Evolutionary conservation across 1,284 basidiomycete species (phyloP).

Genomic region (Austroboletus niveus): DNA sequence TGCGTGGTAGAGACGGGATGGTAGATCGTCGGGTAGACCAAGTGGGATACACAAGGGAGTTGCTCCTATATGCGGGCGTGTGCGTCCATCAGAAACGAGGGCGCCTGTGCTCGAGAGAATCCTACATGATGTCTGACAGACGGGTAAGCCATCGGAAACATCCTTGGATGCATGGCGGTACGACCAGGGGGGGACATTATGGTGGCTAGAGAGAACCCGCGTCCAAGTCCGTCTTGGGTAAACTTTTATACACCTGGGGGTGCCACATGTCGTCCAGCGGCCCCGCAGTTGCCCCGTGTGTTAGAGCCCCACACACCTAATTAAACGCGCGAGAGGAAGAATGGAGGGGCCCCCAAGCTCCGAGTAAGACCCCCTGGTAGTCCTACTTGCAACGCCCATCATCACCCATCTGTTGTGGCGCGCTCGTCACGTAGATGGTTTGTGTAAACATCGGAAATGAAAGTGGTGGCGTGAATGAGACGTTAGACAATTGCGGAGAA

Average conservation of each 20-base stretch:
- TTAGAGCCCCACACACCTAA: slow-evolving; percentile 21
- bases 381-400: slow-evolving; percentile 3
- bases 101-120: neutral
- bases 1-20: slow-evolving; percentile 18
- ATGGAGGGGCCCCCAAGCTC: slow-evolving; percentile 10
- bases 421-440: neutral
- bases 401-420: slow-evolving; percentile 1
- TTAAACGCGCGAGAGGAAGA: slow-evolving; percentile 4
- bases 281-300: slow-evolving; percentile 23
- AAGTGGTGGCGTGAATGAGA: slow-evolving; percentile 6
- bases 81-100: slow-evolving; percentile 9
- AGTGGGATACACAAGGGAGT: neutral
- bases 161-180: slow-evolving; percentile 17
- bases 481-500: neutral
- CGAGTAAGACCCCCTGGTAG: slow-evolving; percentile 16
- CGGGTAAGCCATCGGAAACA: slow-evolving; percentile 10
- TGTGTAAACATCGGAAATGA: slow-evolving; percentile 24
- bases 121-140: slow-evolving; percentile 24
- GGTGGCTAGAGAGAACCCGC: slow-evolving; percentile 19
- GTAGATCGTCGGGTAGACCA: slow-evolving; percentile 12
- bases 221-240: slow-evolving; percentile 2
- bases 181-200: slow-evolving; percentile 9
- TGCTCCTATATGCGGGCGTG: slow-evolving; percentile 13
- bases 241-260: slow-evolving; percentile 26
- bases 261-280: slow-evolving; percentile 26